Conservation (phyloP, 495 filamentous ascomycete species). For the Achaetomiella virescens region DNA sequence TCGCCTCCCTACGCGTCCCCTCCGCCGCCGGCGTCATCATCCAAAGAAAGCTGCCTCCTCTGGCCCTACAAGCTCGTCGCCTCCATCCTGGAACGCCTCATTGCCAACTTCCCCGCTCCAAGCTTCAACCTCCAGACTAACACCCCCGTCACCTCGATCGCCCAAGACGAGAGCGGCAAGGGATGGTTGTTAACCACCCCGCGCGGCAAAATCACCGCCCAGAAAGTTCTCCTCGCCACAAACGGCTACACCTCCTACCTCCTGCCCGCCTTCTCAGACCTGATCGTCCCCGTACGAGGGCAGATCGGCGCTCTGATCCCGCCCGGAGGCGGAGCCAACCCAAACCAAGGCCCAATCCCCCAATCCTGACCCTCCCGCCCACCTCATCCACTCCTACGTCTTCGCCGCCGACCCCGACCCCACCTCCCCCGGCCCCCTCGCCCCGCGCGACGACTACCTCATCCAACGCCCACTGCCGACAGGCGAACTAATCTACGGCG, state of each 20-base stretch:
- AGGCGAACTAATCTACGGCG: constrained; percentile 55
- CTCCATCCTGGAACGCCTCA: constrained; percentile 53
- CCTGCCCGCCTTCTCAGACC: constrained; percentile 58
- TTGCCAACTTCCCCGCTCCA: constrained; percentile 23
- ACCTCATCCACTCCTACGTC: constrained; percentile 50
- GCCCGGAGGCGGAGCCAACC: too few species aligned
- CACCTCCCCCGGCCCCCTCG: not conserved
- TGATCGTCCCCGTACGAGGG: constrained; percentile 71
- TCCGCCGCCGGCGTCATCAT: constrained; percentile 42
- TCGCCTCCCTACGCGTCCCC: constrained; percentile 34
- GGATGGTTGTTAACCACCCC: constrained; percentile 54
- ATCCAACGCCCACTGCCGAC: constrained; percentile 53
- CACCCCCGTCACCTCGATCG: constrained; percentile 55
- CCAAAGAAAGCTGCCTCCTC: constrained; percentile 43
- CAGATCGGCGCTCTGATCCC: constrained; percentile 66
- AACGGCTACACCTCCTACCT: constrained; percentile 74
- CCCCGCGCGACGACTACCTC: constrained; percentile 59
- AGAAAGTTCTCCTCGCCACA: constrained; percentile 65
- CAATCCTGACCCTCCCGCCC: not conserved
- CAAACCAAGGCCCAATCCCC: constrained; percentile 20
- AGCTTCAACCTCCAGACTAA: constrained; percentile 67
- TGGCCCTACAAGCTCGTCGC: constrained; percentile 83
- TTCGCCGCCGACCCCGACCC: constrained; percentile 45
- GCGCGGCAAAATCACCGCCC: constrained; percentile 53
- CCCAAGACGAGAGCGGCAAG: constrained; percentile 9